Evolutionary conservation across 257 asterid genomes (phyloP), one percentile per base, ranked within the genome.

Genomic region (Solanum sparsipilum): DNA sequence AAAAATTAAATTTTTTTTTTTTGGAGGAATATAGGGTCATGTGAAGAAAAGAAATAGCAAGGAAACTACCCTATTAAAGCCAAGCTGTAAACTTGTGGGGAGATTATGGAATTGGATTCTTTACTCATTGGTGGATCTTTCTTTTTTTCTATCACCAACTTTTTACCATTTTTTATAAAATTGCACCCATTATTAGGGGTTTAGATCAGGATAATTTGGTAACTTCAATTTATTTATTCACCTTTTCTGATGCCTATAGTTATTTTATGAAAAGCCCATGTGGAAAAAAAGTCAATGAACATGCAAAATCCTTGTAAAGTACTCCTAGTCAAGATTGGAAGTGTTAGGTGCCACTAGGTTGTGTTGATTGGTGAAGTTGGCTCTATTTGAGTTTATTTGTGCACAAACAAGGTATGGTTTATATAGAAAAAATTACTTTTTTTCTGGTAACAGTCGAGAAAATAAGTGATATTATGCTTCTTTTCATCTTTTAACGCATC

Each of bases 251-350:
- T 7, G 46, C 25, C 11, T 87, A 38, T 46, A 58, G 87, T 67
- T 81, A 18, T 58, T 87, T 48, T 81, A 86, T 89, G 73, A 89
- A 93, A 91, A 87, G 81, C 95, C 98, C 98, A 94, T 93, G 98
- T 94, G 98, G 90, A 90, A 88, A 31, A 84, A 88, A 90, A 87
- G 91, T 58, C 83, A 84, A 68, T 56, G 93, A 94, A 93, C 92
- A 92, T 94, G 96, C 90, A 84, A 46, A 86, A 89, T 90, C 91
- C 91, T 90, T 92, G 94, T 91, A 92, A 90, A 89, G 89, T 89
- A 92, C 91, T 86, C 91, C 91, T 3, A 92, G 91, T 86, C 88
- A 87, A 89, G 87, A 78, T 87, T 89, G 88, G 41, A 58, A 44
- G 86, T 87, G 87, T 85, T 78, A 71, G 85, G 91, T 65, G 72